These are phyloP conservation scores for Pholiota conissans DNA, from an alignment of 768 basidiomycete genomes.

Conservation along the genomic window DNA sequence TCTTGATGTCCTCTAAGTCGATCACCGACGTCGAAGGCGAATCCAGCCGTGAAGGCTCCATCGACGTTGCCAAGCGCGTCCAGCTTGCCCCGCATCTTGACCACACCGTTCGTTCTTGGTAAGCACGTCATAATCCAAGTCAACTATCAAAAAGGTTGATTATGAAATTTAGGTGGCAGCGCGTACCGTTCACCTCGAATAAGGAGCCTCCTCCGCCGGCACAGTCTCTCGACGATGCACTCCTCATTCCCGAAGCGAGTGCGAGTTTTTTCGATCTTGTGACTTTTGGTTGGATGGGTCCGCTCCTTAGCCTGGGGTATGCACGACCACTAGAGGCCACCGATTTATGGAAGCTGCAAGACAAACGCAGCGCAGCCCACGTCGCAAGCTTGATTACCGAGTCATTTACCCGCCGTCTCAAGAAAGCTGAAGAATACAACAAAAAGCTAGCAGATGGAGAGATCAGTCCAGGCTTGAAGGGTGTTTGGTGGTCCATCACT, in stretches of 20 bases:
- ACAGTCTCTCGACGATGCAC: slow-evolving; percentile 55
- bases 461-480: slow-evolving; percentile 52
- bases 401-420: slow-evolving; percentile 61
- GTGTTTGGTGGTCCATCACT: slow-evolving; percentile 58
- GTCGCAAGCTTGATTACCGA: slow-evolving; percentile 63
- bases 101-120: slow-evolving; percentile 1
- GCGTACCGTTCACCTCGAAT: slow-evolving; percentile 40
- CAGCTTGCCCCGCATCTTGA: not conserved
- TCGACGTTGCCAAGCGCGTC: not conserved
- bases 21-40: not conserved
- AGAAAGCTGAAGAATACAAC: slow-evolving; percentile 71
- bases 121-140: slow-evolving; percentile 2
- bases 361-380: slow-evolving; percentile 55
- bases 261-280: slow-evolving; percentile 61
- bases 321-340: slow-evolving; percentile 76
- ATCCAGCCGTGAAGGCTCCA: slow-evolving; percentile 3
- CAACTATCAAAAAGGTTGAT: not conserved
- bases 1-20: not conserved
- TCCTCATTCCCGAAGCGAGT: slow-evolving; percentile 62
- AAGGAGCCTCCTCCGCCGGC: slow-evolving; percentile 40
- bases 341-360: slow-evolving; percentile 80
- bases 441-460: slow-evolving; percentile 62
- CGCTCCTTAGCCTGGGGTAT: slow-evolving; percentile 74
- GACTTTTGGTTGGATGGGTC: slow-evolving; percentile 77
- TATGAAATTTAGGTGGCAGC: slow-evolving; percentile 20